A percentile compares a stretch with the other conserved stretches of the same genome.
Evolutionary conservation across 192 early-diverging fungal genomes (phyloP).

Genomic region (Paraglomus occultum): DNA sequence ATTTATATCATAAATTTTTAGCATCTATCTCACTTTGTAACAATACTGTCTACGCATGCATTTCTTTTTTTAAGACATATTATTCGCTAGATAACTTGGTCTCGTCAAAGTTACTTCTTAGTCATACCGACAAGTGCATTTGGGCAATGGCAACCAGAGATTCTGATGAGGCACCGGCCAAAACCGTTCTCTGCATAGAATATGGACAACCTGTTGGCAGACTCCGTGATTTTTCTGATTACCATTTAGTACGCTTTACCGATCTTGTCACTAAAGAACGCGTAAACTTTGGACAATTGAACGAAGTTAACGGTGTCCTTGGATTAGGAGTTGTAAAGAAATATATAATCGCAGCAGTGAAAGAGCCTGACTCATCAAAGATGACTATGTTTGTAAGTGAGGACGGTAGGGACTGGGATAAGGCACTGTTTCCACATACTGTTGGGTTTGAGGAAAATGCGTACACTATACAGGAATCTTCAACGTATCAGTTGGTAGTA

Average conservation of each 20-base stretch:
- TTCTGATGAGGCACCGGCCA: conserved; percentile 61
- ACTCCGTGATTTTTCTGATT: conserved; percentile 35
- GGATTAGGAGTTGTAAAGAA: conserved; percentile 68
- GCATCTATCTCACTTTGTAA: conserved; percentile 4
- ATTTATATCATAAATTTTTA: conserved; percentile 1
- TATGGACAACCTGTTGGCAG: conserved; percentile 32
- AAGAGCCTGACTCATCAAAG: conserved; percentile 36
- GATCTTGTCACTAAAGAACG: conserved; percentile 57
- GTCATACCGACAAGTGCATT: conserved; percentile 62
- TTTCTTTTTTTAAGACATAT: conserved; percentile 37
- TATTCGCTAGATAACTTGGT: conserved; percentile 73
- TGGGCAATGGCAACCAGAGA: conserved; percentile 66
- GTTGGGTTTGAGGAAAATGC: conserved; percentile 57
- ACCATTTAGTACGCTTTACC: conserved; percentile 71
- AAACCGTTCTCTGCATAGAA: conserved; percentile 74
- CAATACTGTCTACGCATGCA: neutral
- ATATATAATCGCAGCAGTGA: conserved; percentile 70
- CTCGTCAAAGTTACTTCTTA: conserved; percentile 50
- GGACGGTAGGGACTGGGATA: conserved; percentile 41
- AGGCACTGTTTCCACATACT: conserved; percentile 51
- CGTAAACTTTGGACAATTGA: conserved; percentile 57
- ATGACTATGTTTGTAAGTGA: conserved; percentile 35
- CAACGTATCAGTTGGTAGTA: conserved; percentile 68
- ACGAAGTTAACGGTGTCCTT: conserved; percentile 63
- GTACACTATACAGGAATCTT: conserved; percentile 87